A percentile compares a stretch with the other conserved stretches of the same genome.
These are phyloP conservation scores for Cladophialophora exuberans DNA, from an alignment of 2,329 filamentous ascomycete genomes.

Conservation along the genomic window DNA sequence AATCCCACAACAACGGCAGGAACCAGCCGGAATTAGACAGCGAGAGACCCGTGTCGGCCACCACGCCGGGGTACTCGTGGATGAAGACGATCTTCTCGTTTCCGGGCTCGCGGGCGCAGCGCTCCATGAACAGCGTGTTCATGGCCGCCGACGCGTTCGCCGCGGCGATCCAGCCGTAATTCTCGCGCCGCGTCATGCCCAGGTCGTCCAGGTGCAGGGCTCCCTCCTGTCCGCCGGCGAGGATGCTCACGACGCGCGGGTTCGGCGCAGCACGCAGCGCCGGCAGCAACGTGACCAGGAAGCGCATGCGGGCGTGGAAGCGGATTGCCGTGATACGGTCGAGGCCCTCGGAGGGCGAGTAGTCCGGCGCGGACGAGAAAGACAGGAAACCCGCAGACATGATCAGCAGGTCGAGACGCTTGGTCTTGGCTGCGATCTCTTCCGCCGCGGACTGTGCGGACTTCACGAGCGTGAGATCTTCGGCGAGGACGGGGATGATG, in stretches of 20 bases:
- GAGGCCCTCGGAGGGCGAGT: constrained; percentile 60
- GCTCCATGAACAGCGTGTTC: constrained; percentile 54
- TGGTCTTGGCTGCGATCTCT: not conserved
- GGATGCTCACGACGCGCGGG: constrained; percentile 58
- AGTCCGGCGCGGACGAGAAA: constrained; percentile 43
- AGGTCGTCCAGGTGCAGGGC: constrained; percentile 52
- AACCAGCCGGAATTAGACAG: constrained; percentile 6
- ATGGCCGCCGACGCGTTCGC: constrained; percentile 54
- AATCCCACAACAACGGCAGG: constrained; percentile 30
- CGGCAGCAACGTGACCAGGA: constrained; percentile 61
- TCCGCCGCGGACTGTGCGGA: constrained; percentile 18
- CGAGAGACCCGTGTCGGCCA: constrained; percentile 48
- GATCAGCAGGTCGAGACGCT: constrained; percentile 24
- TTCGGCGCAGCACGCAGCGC: constrained; percentile 28
- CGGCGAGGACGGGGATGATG: constrained; percentile 17
- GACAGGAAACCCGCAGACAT: constrained; percentile 23
- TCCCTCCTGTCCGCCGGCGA: constrained; percentile 58
- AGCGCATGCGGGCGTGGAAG: constrained; percentile 62
- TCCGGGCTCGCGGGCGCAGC: constrained; percentile 45
- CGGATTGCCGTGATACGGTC: constrained; percentile 55
- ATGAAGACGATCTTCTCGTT: constrained; percentile 54
- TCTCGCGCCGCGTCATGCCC: constrained; percentile 40
- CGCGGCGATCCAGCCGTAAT: constrained; percentile 44
- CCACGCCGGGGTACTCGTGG: constrained; percentile 53
- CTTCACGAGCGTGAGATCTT: constrained; percentile 21